Evolutionary conservation across 1,139 yeast genomes (phyloP), one percentile per base, ranked within the genome.

Genomic region (Nakaseomyces bracarensis): DNA sequence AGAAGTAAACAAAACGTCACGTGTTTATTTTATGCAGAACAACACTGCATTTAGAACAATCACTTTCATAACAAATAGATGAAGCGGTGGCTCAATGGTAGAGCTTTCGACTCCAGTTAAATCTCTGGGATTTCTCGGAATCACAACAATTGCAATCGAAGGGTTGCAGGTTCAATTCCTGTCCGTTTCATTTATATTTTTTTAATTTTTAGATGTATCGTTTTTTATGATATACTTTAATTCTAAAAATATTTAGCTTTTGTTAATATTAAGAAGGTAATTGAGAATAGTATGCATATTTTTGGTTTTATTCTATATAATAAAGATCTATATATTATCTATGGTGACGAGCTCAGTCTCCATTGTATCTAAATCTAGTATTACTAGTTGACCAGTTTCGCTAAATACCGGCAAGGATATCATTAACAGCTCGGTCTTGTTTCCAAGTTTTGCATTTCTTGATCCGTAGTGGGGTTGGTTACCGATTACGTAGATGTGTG

Each of bases 21-120:
- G n/a, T n/a, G n/a, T n/a, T n/a, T n/a, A n/a, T n/a, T n/a, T n/a
- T n/a, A n/a, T 22, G 25, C 25, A 22, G 10, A 22, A 22, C 10
- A 22, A 22, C 7, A 7, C 25, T 22, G 10, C 25, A n/a, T n/a
- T n/a, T n/a, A n/a, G n/a, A n/a, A n/a, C n/a, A n/a, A n/a, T n/a
- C n/a, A n/a, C n/a, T n/a, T n/a, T n/a, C 25, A 22, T 10, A 27
- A 27, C 30, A 30, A 30, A 16, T 36, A 38, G 39, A 47, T 49
- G 85, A 77, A 77, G 86, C 84, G 81, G 84, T 79, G 85, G 86
- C 87, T 80, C 87, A 79, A 80, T 79, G 87, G 87, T 78, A 79
- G 87, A 79, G 86, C 85, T 77, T 79, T 79, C 79, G 87, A 80
- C 79, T 81, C 86, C 86, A 79, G 74, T 65, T 65, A 55, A 51